phyloP scores from a whole-genome alignment of 352 stramenopile species.

The Pythium pyrilobum region DNA sequence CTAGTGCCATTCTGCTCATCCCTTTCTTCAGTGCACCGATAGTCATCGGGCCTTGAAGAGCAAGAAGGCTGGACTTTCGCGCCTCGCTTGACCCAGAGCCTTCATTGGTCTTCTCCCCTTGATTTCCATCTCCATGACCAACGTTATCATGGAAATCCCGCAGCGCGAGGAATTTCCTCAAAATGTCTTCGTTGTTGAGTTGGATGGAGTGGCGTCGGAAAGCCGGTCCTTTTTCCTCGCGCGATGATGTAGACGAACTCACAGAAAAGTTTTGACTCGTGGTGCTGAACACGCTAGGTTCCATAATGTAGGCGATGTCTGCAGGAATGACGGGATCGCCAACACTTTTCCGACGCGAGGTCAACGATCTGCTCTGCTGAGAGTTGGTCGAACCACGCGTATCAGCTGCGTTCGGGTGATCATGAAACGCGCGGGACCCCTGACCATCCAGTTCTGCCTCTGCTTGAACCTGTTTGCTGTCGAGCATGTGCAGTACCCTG shows the following conservation, averaged over 20 bases:
- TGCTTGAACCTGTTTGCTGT: neutral
- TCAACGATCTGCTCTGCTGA: too few relatives aligned
- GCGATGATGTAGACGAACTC: neutral
- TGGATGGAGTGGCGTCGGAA: conserved; percentile 10
- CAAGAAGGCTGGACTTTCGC: too few relatives aligned
- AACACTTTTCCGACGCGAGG: too few relatives aligned
- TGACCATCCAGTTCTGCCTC: neutral
- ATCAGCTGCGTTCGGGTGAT: neutral
- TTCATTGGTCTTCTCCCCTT: too few relatives aligned
- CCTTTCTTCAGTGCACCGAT: neutral
- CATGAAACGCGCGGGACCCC: neutral
- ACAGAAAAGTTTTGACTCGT: neutral
- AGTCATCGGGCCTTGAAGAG: neutral
- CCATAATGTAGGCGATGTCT: too few relatives aligned
- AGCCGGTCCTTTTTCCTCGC: neutral
- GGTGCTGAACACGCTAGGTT: neutral
- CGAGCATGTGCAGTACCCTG: conserved; percentile 5
- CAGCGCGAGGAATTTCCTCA: neutral
- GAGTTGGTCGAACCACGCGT: neutral
- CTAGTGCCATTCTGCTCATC: neutral
- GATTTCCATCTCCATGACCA: neutral
- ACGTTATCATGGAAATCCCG: neutral
- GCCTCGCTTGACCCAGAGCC: too few relatives aligned
- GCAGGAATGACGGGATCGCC: too few relatives aligned
- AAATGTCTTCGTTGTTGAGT: conserved; percentile 1